phyloP scores from a whole-genome alignment of 768 basidiomycete species.

The Phanerochaete carnosa region DNA sequence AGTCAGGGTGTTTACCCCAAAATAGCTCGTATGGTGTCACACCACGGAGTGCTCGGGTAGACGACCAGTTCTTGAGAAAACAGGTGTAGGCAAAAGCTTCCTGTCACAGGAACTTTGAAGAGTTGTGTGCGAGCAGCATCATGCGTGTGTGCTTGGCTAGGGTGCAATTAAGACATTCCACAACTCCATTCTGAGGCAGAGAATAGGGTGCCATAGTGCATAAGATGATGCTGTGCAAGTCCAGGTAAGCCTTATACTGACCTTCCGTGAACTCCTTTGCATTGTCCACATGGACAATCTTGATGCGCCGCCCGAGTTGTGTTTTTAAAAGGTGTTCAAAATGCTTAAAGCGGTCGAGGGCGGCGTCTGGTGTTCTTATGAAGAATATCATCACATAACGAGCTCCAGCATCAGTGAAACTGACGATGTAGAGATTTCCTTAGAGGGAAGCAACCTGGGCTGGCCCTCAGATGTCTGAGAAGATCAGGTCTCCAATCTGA shows the following conservation, averaged over 20 bases:
- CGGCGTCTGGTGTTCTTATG: slow-evolving; percentile 27
- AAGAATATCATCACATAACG: slow-evolving; percentile 25
- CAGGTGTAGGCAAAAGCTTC: slow-evolving; percentile 24
- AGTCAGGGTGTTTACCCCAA: slow-evolving; percentile 12
- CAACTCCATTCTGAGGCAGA: slow-evolving; percentile 41
- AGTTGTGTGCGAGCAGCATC: slow-evolving; percentile 20
- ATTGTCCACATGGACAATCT: slow-evolving; percentile 25
- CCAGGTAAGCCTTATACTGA: slow-evolving; percentile 30
- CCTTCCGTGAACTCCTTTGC: slow-evolving; percentile 31
- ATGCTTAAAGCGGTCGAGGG: slow-evolving; percentile 27
- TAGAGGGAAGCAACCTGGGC: slow-evolving; percentile 26
- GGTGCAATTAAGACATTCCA: slow-evolving; percentile 29
- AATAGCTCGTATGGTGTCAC: slow-evolving; percentile 20
- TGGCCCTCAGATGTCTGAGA: slow-evolving; percentile 46
- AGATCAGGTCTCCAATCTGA: slow-evolving; percentile 33
- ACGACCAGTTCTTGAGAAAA: slow-evolving; percentile 19
- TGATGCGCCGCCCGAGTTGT: slow-evolving; percentile 28
- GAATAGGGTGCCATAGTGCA: slow-evolving; percentile 40
- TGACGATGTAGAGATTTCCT: slow-evolving; percentile 17
- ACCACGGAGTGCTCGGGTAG: slow-evolving; percentile 12
- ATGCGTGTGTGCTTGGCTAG: slow-evolving; percentile 20
- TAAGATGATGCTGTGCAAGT: slow-evolving; percentile 33
- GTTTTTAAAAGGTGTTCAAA: slow-evolving; percentile 32
- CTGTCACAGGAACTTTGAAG: slow-evolving; percentile 26
- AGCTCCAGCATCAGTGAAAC: slow-evolving; percentile 30